Base-by-base conservation (phyloP, 2,329 filamentous ascomycete genomes). In the Talaromyces marneffei region DNA sequence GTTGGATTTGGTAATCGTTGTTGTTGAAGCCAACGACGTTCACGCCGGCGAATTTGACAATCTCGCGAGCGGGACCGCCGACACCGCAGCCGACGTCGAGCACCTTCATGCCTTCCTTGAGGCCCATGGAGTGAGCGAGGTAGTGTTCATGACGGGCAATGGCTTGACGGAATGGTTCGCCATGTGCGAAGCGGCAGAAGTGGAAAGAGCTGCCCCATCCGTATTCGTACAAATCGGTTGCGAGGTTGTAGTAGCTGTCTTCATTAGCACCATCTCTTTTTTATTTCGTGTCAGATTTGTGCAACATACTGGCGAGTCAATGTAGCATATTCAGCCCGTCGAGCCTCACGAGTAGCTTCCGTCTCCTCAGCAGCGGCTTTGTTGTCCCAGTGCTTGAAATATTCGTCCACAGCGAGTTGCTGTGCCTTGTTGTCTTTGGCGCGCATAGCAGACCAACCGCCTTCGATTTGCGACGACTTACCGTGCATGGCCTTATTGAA, bases 1-100 rank as follows among this genome's bases (percentile, higher is more conserved):
- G 90, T 74, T 97, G 86, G 67, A 97, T 96, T 80, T 97, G 94
- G 82, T 99, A 99, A 80, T 97, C 91, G 78, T 97, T 97, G 86
- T 97, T 97, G 86, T 97, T 99, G 75, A 97, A 80, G 46, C 94
- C 94, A 25, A 91, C 88, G 65, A 97, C 85, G 70, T 97, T 91
- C 69, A 86, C 89, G 64, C 90, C 93, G 10, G 91, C 89, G 80
- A 99, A 99, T 79, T 95, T 95, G 79, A 90, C 91, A 70, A 99
- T 97, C 81, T 97, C 92, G 64, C 92, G 86, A 6, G 93, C 94
- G 23, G 94, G 94, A 52, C 94, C 94, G 70, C 94, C 94, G 60
- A 97, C 92, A 83, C 94, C 94, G 71, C 94, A 99, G 64, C 94
- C 94, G 63, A 99, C 94, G 72, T 99, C 94, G 31, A 99, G 83